A percentile compares a stretch with the other conserved stretches of the same genome.
These are phyloP conservation scores for Erucastrum elatum DNA, from an alignment of 345 rosid genomes.

Conservation along the genomic window DNA sequence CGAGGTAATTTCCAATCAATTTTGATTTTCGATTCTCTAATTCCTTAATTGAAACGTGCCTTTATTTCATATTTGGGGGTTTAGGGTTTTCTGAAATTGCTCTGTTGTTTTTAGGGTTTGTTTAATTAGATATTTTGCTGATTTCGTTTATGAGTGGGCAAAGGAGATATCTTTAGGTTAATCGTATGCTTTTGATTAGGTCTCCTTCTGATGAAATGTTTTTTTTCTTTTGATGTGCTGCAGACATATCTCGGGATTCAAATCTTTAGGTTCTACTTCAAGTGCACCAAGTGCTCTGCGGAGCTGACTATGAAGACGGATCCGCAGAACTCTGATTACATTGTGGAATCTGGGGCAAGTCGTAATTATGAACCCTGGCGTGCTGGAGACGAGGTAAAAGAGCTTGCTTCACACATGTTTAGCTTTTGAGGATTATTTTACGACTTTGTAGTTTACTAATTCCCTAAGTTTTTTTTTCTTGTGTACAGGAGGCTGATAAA, in stretches of 20 bases:
- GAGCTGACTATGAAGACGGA: slow-evolving; percentile 89
- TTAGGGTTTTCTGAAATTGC: no score
- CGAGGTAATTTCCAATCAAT: slow-evolving; percentile 50
- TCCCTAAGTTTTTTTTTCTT: not conserved
- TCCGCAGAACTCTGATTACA: slow-evolving; percentile 91
- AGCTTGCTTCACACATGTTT: not conserved
- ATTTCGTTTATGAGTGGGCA: no score
- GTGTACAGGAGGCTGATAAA: slow-evolving; percentile 51
- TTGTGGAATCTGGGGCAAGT: slow-evolving; percentile 82
- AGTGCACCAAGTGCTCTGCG: slow-evolving; percentile 92
- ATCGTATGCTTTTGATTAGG: not conserved
- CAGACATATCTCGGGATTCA: slow-evolving; percentile 94
- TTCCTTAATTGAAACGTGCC: no score
- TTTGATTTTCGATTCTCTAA: not conserved
- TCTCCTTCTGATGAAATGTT: not conserved
- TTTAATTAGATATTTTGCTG: no score
- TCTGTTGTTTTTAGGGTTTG: no score
- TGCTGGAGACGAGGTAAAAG: slow-evolving; percentile 73
- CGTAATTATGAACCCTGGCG: slow-evolving; percentile 98
- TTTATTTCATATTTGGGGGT: no score
- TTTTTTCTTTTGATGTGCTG: slow-evolving; percentile 4
- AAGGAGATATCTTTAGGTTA: not conserved
- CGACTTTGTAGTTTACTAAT: slow-evolving; percentile 7
- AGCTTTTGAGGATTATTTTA: not conserved
- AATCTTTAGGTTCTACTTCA: slow-evolving; percentile 86